A percentile compares a stretch with the other conserved stretches of the same genome.
Evolutionary conservation across 139 green algal genomes (phyloP).

Genomic region (Chlamydomonas sphaeroides): DNA sequence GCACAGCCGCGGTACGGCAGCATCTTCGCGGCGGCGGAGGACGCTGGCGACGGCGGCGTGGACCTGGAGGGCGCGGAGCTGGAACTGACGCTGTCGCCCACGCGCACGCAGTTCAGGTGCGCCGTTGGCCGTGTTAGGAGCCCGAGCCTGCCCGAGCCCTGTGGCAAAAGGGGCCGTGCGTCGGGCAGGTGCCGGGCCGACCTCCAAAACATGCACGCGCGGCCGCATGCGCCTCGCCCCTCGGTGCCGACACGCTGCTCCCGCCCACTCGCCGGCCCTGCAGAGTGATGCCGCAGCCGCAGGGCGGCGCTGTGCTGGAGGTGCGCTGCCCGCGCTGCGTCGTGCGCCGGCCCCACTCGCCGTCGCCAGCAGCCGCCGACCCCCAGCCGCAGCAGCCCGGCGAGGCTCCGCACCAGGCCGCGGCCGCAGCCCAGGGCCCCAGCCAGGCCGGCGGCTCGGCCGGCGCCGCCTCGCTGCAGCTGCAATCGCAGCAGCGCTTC

Average conservation of each 20-base stretch:
- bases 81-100: slow-evolving; percentile 36
- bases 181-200: too few relatives aligned
- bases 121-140: background rate
- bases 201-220: too few relatives aligned
- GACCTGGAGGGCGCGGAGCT: slow-evolving; percentile 9
- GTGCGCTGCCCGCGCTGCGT: background rate
- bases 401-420: too few relatives aligned
- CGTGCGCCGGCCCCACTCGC: slow-evolving; percentile 7
- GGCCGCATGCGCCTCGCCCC: too few relatives aligned
- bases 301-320: slow-evolving; percentile 16
- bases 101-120: slow-evolving; percentile 14
- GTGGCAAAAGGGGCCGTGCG: too few relatives aligned
- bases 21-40: slow-evolving; percentile 26
- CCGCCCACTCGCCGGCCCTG: too few relatives aligned
- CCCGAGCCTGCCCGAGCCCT: background rate
- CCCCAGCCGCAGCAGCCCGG: too few relatives aligned
- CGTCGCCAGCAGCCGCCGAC: too few relatives aligned
- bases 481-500: too few relatives aligned
- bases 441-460: background rate
- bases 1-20: slow-evolving; percentile 14
- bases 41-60: slow-evolving; percentile 6
- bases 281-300: slow-evolving; percentile 2
- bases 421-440: background rate
- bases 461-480: too few relatives aligned
- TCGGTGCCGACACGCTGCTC: too few relatives aligned